Conservation (phyloP, 1,139 yeast genomes). For the Protomyces macrosporus region DNA sequence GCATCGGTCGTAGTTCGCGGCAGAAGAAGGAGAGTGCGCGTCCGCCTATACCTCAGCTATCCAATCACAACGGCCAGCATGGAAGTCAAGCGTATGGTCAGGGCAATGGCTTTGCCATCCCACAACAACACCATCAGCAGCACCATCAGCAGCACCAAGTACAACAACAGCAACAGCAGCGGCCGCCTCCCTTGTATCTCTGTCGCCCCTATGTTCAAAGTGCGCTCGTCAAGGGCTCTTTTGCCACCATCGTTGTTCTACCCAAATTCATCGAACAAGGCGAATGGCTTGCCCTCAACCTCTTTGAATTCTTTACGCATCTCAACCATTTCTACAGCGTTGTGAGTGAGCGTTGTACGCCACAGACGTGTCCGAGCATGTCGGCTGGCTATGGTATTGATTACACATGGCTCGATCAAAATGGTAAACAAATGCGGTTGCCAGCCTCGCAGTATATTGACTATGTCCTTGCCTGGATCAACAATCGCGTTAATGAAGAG, state of each 20-base stretch:
- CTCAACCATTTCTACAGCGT: conserved; percentile 22
- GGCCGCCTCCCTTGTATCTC: conserved; percentile 47
- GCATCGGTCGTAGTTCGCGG: conserved; percentile 20
- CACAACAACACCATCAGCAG: background rate
- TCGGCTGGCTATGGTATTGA: conserved; percentile 47
- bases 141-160: background rate
- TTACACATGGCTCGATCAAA: conserved; percentile 83
- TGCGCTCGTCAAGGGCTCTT: conserved; percentile 94
- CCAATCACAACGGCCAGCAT: background rate
- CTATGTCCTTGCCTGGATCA: conserved; percentile 85
- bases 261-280: conserved; percentile 92
- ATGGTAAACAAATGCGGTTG: conserved; percentile 68
- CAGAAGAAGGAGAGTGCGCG: conserved; percentile 22
- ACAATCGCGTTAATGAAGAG: conserved; percentile 81
- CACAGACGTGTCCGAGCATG: conserved; percentile 19
- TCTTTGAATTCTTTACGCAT: conserved; percentile 82
- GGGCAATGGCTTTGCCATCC: background rate
- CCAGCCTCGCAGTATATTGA: conserved; percentile 95
- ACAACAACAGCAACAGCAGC: background rate
- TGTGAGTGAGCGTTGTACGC: conserved; percentile 11
- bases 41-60: conserved; percentile 17
- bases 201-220: conserved; percentile 93
- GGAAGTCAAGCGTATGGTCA: background rate
- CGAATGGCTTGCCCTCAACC: conserved; percentile 93
- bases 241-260: conserved; percentile 86